Evolutionary conservation across 108 stramenopile species (phyloP).

Genomic region (Thalassiosira profunda): DNA sequence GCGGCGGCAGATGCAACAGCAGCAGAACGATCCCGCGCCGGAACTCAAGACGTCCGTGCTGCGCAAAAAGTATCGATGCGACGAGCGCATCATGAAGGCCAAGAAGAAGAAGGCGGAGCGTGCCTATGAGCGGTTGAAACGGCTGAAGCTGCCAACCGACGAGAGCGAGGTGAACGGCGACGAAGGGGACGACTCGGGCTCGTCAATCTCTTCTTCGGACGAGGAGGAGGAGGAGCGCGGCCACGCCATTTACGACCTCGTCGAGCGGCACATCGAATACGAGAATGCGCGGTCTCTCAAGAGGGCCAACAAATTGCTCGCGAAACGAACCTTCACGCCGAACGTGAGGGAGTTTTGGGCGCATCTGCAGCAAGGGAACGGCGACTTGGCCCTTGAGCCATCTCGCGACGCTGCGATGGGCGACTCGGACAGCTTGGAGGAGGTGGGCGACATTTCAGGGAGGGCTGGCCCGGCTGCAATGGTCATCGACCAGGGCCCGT

Average conservation of each 20-base stretch:
- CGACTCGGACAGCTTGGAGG: background rate
- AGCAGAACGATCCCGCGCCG: background rate
- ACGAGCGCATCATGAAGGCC: conserved; percentile 28
- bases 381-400: background rate
- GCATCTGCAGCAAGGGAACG: conserved; percentile 12
- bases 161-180: background rate
- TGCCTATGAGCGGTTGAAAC: conserved; percentile 20
- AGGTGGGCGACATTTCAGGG: no score
- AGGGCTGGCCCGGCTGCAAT: background rate
- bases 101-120: conserved; percentile 15
- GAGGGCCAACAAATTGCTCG: conserved; percentile 15
- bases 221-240: conserved; percentile 8
- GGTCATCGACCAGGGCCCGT: background rate
- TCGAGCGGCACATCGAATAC: conserved; percentile 30
- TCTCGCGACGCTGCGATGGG: background rate
- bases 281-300: conserved; percentile 37
- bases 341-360: conserved; percentile 33
- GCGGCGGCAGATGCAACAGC: conserved; percentile 4
- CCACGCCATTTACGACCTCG: conserved; percentile 34
- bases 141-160: conserved; percentile 2
- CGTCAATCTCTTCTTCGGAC: conserved; percentile 6
- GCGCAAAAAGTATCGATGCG: conserved; percentile 45
- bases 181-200: background rate
- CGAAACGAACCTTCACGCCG: conserved; percentile 11
- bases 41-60: conserved; percentile 33